These are phyloP conservation scores for Kluyveromyces marxianus DNA, from an alignment of 1,139 yeast genomes.

Conservation along the genomic window DNA sequence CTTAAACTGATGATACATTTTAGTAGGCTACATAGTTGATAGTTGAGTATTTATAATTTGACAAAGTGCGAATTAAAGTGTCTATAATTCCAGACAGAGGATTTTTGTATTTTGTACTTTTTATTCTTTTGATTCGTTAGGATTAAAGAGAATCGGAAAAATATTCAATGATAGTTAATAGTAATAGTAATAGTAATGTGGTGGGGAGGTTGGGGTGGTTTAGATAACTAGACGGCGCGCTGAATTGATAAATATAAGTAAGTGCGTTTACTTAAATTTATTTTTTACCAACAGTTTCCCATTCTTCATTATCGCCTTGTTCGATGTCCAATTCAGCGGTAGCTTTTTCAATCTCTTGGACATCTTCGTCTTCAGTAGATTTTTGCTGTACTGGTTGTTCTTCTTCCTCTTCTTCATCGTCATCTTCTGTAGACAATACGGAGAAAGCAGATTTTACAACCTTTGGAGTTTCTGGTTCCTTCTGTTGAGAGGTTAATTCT, in stretches of 20 bases:
- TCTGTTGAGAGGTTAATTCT: conserved; percentile 18
- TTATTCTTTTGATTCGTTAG: background rate
- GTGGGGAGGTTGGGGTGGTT: background rate
- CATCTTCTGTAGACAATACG: conserved; percentile 61
- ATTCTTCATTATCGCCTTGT: conserved; percentile 39
- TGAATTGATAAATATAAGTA: background rate
- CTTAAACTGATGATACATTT: background rate
- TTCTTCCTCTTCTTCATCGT: conserved; percentile 41
- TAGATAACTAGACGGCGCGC: background rate
- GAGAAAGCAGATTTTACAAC: conserved; percentile 55
- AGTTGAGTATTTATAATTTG: conserved; percentile 1
- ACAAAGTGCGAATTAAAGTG: conserved; percentile 4
- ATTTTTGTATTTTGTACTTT: background rate
- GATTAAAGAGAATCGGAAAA: background rate
- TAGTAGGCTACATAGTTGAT: background rate
- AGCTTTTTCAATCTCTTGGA: conserved; percentile 35
- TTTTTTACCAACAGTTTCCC: conserved; percentile 59
- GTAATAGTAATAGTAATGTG: background rate
- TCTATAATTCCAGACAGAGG: conserved; percentile 1
- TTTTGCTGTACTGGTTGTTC: conserved; percentile 17
- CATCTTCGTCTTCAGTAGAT: conserved; percentile 17
- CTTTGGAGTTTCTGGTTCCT: conserved; percentile 36
- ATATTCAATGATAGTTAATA: background rate
- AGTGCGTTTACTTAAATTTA: conserved; percentile 7
- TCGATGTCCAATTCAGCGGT: conserved; percentile 35